Conservation (phyloP, 371 early-diverging fungal genomes). For the Apophysomyces sp. region DNA sequence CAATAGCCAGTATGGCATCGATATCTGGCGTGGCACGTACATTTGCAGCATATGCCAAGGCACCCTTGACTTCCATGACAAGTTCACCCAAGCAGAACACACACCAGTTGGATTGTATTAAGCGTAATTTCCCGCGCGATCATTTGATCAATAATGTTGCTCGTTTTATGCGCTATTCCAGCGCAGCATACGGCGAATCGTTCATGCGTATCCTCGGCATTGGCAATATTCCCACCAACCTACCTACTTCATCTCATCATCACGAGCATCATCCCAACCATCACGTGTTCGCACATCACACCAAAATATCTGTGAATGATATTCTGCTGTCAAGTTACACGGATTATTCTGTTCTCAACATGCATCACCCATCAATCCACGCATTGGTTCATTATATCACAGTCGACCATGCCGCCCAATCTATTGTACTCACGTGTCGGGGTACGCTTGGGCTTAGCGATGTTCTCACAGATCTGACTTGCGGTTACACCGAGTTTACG, state of each 20-base stretch:
- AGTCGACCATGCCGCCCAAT: conserved; percentile 73
- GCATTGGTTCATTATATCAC: conserved; percentile 83
- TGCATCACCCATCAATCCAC: conserved; percentile 61
- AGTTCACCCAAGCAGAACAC: not conserved
- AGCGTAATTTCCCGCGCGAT: conserved; percentile 57
- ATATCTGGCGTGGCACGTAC: conserved; percentile 29
- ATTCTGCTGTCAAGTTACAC: conserved; percentile 70
- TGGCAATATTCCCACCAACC: conserved; percentile 53
- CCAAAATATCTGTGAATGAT: conserved; percentile 60
- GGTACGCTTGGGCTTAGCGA: conserved; percentile 91
- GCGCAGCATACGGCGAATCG: conserved; percentile 78
- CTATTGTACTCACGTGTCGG: conserved; percentile 84
- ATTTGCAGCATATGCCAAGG: conserved; percentile 1
- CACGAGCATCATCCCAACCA: conserved; percentile 56
- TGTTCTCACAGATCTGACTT: conserved; percentile 83
- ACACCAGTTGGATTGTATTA: not conserved
- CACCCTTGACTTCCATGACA: conserved; percentile 9
- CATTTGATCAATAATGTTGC: conserved; percentile 70
- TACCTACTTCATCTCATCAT: conserved; percentile 51
- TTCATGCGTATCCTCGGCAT: conserved; percentile 86
- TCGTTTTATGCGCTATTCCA: conserved; percentile 76
- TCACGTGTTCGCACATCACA: conserved; percentile 71
- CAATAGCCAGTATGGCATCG: conserved; percentile 31
- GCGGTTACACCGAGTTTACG: conserved; percentile 69
- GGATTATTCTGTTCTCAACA: conserved; percentile 26